These are phyloP conservation scores for Phycomyces blakesleeanus DNA, from an alignment of 192 early-diverging fungal species.

Conservation along the genomic window DNA sequence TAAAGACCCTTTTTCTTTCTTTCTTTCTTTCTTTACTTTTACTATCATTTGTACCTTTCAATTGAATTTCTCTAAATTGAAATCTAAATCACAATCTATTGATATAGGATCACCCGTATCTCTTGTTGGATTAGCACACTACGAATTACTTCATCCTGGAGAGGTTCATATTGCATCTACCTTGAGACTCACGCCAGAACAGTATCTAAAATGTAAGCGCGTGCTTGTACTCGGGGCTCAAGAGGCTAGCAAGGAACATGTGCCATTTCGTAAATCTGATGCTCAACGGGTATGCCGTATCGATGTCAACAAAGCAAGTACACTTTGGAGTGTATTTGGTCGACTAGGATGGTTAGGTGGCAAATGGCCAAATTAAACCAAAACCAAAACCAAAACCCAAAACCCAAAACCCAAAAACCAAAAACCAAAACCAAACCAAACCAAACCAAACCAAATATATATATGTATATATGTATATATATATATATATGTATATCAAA, in stretches of 20 bases:
- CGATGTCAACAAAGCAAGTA: slow-evolving; percentile 81
- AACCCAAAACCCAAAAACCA: not conserved
- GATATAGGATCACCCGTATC: slow-evolving; percentile 29
- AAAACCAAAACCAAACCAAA: slow-evolving; percentile 10
- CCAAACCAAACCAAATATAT: not conserved
- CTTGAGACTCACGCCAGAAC: slow-evolving; percentile 67
- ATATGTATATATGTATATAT: no score
- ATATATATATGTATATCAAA: no score
- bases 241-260: slow-evolving; percentile 17
- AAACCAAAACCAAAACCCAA: not conserved
- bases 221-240: slow-evolving; percentile 56
- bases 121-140: slow-evolving; percentile 26
- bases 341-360: slow-evolving; percentile 66
- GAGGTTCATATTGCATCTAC: slow-evolving; percentile 43
- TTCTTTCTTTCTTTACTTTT: no score
- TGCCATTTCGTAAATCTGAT: slow-evolving; percentile 72
- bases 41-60: no score
- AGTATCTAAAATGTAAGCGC: slow-evolving; percentile 73
- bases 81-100: not conserved
- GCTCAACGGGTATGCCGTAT: slow-evolving; percentile 78
- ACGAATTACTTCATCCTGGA: slow-evolving; percentile 25
- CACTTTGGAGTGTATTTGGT: slow-evolving; percentile 76
- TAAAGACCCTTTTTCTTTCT: no score
- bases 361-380: slow-evolving; percentile 25
- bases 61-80: no score